A percentile compares a stretch with the other conserved stretches of the same genome.
Conservation (phyloP, 176 grass and related monocot genomes). For the Themeda triandra region DNA sequence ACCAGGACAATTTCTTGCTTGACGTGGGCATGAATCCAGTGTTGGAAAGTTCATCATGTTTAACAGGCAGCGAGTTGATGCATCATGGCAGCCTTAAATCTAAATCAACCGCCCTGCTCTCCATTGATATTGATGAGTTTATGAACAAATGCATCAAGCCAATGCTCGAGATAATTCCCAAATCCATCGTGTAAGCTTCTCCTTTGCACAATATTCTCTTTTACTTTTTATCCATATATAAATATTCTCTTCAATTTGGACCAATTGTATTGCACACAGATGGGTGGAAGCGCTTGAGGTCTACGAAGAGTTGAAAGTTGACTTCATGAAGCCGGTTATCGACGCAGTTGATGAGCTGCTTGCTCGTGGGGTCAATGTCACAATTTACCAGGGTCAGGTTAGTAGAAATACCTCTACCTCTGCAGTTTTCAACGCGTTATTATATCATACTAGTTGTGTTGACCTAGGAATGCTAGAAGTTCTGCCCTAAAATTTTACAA, state of each 20-base stretch:
- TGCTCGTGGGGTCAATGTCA: conserved; percentile 34
- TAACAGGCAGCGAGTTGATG: no score
- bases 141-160: neutral
- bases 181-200: neutral
- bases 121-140: neutral
- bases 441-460: no score
- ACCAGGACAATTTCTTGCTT: neutral
- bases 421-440: no score
- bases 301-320: neutral
- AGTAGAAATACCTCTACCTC: neutral
- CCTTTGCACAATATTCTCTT: no score
- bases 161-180: neutral
- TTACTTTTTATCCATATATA: no score
- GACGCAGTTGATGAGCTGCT: conserved; percentile 42
- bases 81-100: no score
- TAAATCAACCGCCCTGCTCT: no score
- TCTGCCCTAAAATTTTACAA: no score
- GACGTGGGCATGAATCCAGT: neutral
- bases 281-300: neutral
- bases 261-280: neutral
- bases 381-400: conserved; percentile 44
- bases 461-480: no score
- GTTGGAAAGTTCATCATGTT: no score
- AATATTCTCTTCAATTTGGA: neutral
- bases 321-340: neutral